phyloP scores from a whole-genome alignment of 2,329 filamentous ascomycete species.

The Claviceps africana region DNA sequence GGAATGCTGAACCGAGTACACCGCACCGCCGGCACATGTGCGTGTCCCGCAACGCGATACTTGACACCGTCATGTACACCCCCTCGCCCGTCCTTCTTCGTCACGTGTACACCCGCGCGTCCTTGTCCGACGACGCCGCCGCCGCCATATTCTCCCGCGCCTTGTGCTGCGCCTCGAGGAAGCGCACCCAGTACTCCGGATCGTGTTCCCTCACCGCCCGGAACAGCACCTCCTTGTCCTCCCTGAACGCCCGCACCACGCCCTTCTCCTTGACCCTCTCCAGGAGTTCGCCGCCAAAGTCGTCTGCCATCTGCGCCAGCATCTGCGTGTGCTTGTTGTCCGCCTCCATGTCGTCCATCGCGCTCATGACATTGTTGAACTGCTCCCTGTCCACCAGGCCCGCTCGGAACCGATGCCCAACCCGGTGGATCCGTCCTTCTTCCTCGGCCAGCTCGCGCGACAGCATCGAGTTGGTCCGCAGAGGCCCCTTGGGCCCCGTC shows the following conservation, averaged over 20 bases:
- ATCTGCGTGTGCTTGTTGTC: constrained; percentile 37
- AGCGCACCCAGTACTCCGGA: constrained; percentile 48
- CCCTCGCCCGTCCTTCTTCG: too few relatives aligned
- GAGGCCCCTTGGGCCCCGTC: constrained; percentile 25
- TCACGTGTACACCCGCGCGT: too few relatives aligned
- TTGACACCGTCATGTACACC: too few relatives aligned
- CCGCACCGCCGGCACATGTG: too few relatives aligned
- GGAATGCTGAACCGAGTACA: too few relatives aligned
- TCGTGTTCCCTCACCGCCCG: constrained; percentile 43
- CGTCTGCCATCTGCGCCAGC: constrained; percentile 49
- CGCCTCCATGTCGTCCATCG: constrained; percentile 33
- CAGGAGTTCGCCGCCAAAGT: constrained; percentile 46
- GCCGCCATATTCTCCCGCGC: constrained; percentile 37
- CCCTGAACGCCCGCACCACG: constrained; percentile 46
- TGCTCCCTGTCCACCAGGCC: constrained; percentile 39
- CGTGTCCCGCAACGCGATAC: too few relatives aligned
- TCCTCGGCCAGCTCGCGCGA: constrained; percentile 41
- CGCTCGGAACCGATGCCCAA: constrained; percentile 41
- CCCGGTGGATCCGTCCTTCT: constrained; percentile 41
- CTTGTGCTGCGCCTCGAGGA: constrained; percentile 49
- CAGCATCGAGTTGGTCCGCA: constrained; percentile 38
- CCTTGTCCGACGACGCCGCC: constrained; percentile 17
- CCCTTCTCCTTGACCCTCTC: constrained; percentile 42
- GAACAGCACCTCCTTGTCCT: constrained; percentile 37
- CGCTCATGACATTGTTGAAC: constrained; percentile 34